Percentiles rank a stretch among this genome's conserved stretches.
phyloP scores from a whole-genome alignment of 2,329 filamentous ascomycete species.

The Drechslerella stenobrocha region DNA sequence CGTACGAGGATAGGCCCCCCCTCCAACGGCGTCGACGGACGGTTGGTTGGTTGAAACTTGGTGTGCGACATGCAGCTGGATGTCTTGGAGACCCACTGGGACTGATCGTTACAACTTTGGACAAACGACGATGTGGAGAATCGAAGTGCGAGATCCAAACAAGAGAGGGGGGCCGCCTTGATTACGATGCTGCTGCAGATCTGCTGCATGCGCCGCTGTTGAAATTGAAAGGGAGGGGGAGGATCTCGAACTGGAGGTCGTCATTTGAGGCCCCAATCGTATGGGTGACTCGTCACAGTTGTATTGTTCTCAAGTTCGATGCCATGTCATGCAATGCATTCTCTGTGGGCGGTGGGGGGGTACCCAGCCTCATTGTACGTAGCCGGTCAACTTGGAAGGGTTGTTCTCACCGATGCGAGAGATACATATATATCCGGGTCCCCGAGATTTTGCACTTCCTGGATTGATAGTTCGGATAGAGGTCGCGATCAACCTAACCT shows the following conservation, averaged over 20 bases:
- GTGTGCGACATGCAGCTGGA: constrained; percentile 35
- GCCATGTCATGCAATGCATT: too few species aligned
- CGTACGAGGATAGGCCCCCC: constrained; percentile 8
- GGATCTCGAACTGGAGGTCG: neutral
- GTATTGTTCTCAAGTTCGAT: neutral
- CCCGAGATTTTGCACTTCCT: constrained; percentile 20
- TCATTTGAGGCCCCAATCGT: neutral
- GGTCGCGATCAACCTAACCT: constrained; percentile 30
- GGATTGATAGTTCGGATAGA: constrained; percentile 23
- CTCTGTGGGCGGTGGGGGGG: neutral
- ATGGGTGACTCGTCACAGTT: neutral
- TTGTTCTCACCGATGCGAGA: neutral
- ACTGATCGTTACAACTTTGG: constrained; percentile 24
- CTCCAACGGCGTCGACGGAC: neutral
- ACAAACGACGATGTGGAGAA: constrained; percentile 21
- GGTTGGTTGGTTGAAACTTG: constrained; percentile 13
- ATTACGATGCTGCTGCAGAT: neutral
- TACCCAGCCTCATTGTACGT: neutral
- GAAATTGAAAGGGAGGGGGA: neutral
- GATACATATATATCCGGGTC: constrained; percentile 3
- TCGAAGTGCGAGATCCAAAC: too few species aligned
- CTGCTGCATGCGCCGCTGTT: neutral
- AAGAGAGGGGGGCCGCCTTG: neutral
- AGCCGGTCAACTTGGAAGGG: neutral
- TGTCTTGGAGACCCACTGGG: constrained; percentile 30